Conservation (phyloP, 768 basidiomycete genomes). For the Pleurotus tuoliensis region DNA sequence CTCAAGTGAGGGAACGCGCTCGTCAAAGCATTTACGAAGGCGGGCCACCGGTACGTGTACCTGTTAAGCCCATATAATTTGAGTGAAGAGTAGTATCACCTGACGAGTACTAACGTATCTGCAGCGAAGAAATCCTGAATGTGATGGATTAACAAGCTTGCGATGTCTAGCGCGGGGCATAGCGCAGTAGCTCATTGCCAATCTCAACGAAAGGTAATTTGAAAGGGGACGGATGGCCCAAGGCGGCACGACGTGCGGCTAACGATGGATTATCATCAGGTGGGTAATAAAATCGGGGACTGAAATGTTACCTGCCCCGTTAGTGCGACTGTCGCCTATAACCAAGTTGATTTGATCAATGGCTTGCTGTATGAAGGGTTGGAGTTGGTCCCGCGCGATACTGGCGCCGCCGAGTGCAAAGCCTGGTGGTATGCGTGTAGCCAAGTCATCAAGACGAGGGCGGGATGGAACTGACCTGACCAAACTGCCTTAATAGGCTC, state of each 20-base stretch:
- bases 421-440: constrained; percentile 23
- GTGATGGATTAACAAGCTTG: background rate
- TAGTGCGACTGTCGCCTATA: constrained; percentile 43
- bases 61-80: constrained; percentile 16
- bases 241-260: constrained; percentile 47
- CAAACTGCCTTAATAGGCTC: constrained; percentile 61
- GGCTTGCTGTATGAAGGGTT: constrained; percentile 51
- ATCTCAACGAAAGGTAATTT: constrained; percentile 45
- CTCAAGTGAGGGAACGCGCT: constrained; percentile 44
- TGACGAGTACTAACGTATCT: constrained; percentile 5
- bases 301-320: constrained; percentile 26
- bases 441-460: too few relatives aligned
- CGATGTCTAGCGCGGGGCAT: background rate
- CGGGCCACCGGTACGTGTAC: constrained; percentile 44
- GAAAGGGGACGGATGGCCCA: constrained; percentile 56
- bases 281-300: too few relatives aligned
- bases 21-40: constrained; percentile 36
- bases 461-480: constrained; percentile 30
- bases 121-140: constrained; percentile 15
- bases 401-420: constrained; percentile 45
- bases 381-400: constrained; percentile 38
- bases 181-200: constrained; percentile 42
- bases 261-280: too few relatives aligned
- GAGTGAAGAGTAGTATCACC: background rate
- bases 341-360: constrained; percentile 62